phyloP scores from a whole-genome alignment of 192 early-diverging fungal genomes.

The Podila minutissima region DNA sequence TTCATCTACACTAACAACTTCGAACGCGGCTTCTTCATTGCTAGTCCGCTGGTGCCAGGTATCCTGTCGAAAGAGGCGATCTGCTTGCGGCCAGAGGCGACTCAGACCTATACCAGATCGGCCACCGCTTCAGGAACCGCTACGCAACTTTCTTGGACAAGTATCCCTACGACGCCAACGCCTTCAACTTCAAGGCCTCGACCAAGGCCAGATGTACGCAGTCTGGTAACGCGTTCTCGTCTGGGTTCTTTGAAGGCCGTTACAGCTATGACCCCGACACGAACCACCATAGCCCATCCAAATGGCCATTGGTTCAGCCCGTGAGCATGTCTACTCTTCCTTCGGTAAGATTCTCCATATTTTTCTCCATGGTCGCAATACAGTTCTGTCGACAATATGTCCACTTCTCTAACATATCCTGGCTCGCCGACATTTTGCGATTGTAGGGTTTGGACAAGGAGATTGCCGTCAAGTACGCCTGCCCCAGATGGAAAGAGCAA shows the following conservation, averaged over 20 bases:
- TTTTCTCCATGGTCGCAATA: not conserved
- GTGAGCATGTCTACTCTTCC: conserved; percentile 30
- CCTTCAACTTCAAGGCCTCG: conserved; percentile 20
- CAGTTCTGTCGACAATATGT: not conserved
- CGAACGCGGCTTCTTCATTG: no score
- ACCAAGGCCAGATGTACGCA: conserved; percentile 30
- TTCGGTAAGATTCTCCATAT: conserved; percentile 1
- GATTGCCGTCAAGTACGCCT: conserved; percentile 43
- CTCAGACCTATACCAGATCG: conserved; percentile 27
- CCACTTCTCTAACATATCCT: not conserved
- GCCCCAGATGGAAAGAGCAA: conserved; percentile 33
- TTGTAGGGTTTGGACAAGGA: conserved; percentile 33
- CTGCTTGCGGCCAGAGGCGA: conserved; percentile 13
- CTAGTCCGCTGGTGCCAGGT: conserved; percentile 6
- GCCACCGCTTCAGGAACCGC: conserved; percentile 14
- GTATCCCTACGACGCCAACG: conserved; percentile 35
- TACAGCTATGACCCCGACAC: not conserved
- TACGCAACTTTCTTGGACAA: conserved; percentile 26
- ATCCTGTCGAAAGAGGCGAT: conserved; percentile 8
- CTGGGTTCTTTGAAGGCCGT: conserved; percentile 25
- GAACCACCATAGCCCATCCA: not conserved
- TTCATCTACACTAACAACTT: no score
- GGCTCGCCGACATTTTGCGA: not conserved
- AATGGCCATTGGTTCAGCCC: conserved; percentile 19
- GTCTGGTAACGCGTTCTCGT: conserved; percentile 21